A percentile compares a stretch with the other conserved stretches of the same genome.
These are phyloP conservation scores for Thoreauomyces humboldtii DNA, from an alignment of 192 early-diverging fungal species.

Conservation along the genomic window DNA sequence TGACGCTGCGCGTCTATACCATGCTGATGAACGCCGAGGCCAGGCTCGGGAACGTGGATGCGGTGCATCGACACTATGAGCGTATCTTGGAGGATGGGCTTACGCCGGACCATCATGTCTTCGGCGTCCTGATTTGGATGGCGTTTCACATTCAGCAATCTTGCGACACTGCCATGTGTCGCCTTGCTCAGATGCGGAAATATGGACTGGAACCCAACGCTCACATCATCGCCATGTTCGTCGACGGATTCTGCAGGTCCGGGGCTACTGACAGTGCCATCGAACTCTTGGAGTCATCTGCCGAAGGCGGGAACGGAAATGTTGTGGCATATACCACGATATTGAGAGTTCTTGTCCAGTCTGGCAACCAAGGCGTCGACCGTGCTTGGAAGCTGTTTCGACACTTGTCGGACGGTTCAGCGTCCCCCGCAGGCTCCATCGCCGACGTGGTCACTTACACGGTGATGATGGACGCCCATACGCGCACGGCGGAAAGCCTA, in stretches of 20 bases:
- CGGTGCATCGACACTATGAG: neutral
- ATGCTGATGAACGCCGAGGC: constrained; percentile 20
- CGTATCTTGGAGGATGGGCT: neutral
- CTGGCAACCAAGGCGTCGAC: neutral
- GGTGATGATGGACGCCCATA: constrained; percentile 13
- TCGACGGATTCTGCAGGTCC: neutral
- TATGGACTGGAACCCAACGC: neutral
- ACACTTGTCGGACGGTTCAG: neutral
- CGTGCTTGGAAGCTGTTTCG: constrained; percentile 1
- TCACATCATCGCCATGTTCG: neutral
- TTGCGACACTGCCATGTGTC: neutral
- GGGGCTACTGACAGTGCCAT: constrained; percentile 4
- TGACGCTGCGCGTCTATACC: constrained; percentile 3
- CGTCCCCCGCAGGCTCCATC: too few species aligned
- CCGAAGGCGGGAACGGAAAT: neutral
- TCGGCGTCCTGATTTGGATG: constrained; percentile 21
- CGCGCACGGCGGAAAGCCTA: neutral
- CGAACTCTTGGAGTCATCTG: neutral
- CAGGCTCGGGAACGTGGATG: neutral
- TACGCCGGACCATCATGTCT: neutral
- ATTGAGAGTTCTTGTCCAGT: neutral
- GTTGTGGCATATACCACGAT: constrained; percentile 8
- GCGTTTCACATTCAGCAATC: neutral
- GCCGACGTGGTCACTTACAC: constrained; percentile 20
- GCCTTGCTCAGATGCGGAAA: constrained; percentile 2